Conservation (phyloP, 352 stramenopile species). For the Phytophthora sp. region DNA sequence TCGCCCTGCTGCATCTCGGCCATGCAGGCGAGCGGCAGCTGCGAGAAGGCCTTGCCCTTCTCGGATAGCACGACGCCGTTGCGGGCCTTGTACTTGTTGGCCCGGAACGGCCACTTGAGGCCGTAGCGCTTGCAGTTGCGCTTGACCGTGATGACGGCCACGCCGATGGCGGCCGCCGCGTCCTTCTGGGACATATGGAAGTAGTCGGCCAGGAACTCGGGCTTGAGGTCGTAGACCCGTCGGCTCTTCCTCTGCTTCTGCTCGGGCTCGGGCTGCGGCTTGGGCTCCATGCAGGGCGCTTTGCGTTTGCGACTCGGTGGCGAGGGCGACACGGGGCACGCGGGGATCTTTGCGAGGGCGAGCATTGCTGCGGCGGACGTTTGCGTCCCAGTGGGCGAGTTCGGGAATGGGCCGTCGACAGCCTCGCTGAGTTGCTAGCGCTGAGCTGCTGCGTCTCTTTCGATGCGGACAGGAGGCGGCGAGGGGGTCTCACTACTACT, state of each 20-base stretch:
- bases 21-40: constrained; percentile 32
- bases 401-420: constrained; percentile 43
- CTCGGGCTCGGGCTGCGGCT: not conserved
- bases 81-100: constrained; percentile 25
- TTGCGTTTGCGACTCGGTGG: constrained; percentile 9
- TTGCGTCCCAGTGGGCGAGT: constrained; percentile 27
- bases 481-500: constrained; percentile 37
- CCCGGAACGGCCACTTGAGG: constrained; percentile 47
- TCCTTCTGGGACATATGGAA: constrained; percentile 59
- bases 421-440: constrained; percentile 7
- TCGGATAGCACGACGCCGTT: not conserved
- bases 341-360: not conserved
- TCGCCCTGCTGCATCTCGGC: not conserved
- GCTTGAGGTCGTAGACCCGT: constrained; percentile 46
- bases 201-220: constrained; percentile 39
- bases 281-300: not conserved
- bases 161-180: constrained; percentile 29
- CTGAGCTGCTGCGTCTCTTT: constrained; percentile 22
- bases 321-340: not conserved
- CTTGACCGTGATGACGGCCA: constrained; percentile 52
- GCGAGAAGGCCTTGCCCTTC: constrained; percentile 9
- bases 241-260: constrained; percentile 51
- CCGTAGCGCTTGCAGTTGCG: constrained; percentile 39
- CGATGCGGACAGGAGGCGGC: constrained; percentile 18
- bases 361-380: constrained; percentile 8